A percentile compares a stretch with the other conserved stretches of the same genome.
Evolutionary conservation across 1,284 basidiomycete genomes (phyloP).

Genomic region (Trichosporon faecale): DNA sequence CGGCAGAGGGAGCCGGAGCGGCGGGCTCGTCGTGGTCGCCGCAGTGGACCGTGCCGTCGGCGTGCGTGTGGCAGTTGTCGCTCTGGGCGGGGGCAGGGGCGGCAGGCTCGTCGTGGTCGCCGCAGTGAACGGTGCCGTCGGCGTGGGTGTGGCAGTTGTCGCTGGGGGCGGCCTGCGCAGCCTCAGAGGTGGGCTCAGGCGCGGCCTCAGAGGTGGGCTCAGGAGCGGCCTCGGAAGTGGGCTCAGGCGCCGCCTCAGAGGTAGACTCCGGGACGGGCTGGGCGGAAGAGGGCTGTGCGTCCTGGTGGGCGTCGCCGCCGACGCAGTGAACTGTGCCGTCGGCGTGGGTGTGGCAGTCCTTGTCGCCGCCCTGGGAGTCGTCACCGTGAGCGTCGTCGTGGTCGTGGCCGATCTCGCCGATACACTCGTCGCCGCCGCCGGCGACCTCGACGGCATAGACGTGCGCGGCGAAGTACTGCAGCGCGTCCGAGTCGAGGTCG

Average conservation of each 20-base stretch:
- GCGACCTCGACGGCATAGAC: conserved; percentile 49
- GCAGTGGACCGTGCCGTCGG: conserved; percentile 18
- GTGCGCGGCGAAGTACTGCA: conserved; percentile 52
- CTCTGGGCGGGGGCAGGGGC: conserved; percentile 6
- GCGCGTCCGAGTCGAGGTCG: conserved; percentile 48
- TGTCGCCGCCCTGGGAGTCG: conserved; percentile 18
- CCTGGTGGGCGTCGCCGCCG: conserved; percentile 6
- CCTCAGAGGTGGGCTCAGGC: no score
- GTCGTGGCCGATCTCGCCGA: conserved; percentile 31
- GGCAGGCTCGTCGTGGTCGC: conserved; percentile 1
- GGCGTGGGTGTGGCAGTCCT: conserved; percentile 39
- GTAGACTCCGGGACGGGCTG: no score
- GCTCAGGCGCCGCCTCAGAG: no score
- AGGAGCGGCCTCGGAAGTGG: no score
- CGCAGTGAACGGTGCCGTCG: conserved; percentile 18
- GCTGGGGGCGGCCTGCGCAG: conserved; percentile 18
- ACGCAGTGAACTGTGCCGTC: conserved; percentile 18
- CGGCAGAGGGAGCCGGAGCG: background rate
- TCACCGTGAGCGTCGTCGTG: conserved; percentile 15
- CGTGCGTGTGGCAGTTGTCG: conserved; percentile 38
- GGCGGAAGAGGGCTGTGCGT: no score
- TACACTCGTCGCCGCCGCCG: conserved; percentile 43
- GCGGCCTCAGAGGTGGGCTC: no score
- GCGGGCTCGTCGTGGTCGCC: conserved; percentile 1
- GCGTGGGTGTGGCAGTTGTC: conserved; percentile 37